Conservation (phyloP, 345 rosid genomes). For the Litchi chinensis region DNA sequence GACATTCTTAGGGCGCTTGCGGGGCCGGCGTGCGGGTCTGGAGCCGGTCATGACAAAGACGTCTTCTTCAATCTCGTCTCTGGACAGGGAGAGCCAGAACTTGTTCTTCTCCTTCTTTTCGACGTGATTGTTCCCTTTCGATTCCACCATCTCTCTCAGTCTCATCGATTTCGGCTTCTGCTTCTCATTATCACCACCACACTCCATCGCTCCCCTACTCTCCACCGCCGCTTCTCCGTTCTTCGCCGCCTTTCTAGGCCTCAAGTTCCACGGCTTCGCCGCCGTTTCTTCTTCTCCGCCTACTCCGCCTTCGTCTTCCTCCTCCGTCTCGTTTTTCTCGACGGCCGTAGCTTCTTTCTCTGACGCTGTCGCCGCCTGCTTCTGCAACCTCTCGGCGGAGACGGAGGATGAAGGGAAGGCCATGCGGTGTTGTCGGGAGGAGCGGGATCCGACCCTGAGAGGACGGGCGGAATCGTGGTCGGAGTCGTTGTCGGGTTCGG, state of each 20-base stretch:
- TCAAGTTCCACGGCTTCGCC: constrained; percentile 75
- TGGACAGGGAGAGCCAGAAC: constrained; percentile 72
- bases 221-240: constrained; percentile 20
- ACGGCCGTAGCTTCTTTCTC: constrained; percentile 22
- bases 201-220: constrained; percentile 20
- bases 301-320: constrained; percentile 28
- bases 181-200: constrained; percentile 24
- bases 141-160: constrained; percentile 61
- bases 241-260: constrained; percentile 54
- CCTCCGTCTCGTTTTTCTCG: constrained; percentile 28
- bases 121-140: constrained; percentile 39
- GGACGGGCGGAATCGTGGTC: constrained; percentile 19
- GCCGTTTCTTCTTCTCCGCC: constrained; percentile 44
- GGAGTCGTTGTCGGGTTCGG: constrained; percentile 1
- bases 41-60: constrained; percentile 83
- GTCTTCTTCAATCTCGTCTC: constrained; percentile 95
- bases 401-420: constrained; percentile 43
- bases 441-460: constrained; percentile 63
- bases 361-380: not conserved
- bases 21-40: constrained; percentile 76
- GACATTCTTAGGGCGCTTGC: constrained; percentile 66
- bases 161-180: constrained; percentile 63
- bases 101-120: constrained; percentile 66
- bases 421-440: constrained; percentile 52
- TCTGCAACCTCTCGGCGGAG: constrained; percentile 11